Percentiles rank a stretch among this genome's conserved stretches.
These are phyloP conservation scores for Styphnolobium japonicum DNA, from an alignment of 306 rosid genomes.

Conservation along the genomic window DNA sequence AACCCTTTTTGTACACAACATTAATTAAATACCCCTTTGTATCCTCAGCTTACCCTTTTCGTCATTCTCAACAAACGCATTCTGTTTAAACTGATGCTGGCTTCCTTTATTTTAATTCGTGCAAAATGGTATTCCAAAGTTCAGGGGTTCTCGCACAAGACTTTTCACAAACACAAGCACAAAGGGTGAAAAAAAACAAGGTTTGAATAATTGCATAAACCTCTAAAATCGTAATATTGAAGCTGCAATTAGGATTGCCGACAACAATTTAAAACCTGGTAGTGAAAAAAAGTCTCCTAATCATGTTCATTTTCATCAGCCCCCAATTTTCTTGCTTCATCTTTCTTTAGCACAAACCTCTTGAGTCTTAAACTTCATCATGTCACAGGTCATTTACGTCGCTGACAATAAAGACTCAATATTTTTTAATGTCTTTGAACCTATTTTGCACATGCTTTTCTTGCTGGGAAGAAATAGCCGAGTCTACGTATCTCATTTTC, in stretches of 20 bases:
- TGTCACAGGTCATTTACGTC: not conserved
- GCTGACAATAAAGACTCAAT: not conserved
- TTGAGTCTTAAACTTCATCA: not conserved
- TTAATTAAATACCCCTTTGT: not conserved
- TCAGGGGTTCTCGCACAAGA: not conserved
- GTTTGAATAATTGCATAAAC: too few species aligned
- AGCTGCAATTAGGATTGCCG: too few species aligned
- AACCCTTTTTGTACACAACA: not conserved
- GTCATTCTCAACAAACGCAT: constrained; percentile 29
- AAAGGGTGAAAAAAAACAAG: too few species aligned
- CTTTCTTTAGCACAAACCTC: not conserved
- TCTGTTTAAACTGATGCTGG: constrained; percentile 23
- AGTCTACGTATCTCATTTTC: not conserved
- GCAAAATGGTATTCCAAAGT: not conserved
- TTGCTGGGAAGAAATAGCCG: not conserved
- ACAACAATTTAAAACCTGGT: too few species aligned
- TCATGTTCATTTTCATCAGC: not conserved
- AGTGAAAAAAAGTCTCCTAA: not conserved
- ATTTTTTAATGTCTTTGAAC: not conserved
- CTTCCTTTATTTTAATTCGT: constrained; percentile 17
- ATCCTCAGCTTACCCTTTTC: constrained; percentile 4
- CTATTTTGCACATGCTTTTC: not conserved
- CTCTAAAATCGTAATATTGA: too few species aligned
- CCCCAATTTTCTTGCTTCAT: not conserved
- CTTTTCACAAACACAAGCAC: not conserved